Conservation (phyloP, 352 stramenopile genomes). For the Phytophthora hybrid region DNA sequence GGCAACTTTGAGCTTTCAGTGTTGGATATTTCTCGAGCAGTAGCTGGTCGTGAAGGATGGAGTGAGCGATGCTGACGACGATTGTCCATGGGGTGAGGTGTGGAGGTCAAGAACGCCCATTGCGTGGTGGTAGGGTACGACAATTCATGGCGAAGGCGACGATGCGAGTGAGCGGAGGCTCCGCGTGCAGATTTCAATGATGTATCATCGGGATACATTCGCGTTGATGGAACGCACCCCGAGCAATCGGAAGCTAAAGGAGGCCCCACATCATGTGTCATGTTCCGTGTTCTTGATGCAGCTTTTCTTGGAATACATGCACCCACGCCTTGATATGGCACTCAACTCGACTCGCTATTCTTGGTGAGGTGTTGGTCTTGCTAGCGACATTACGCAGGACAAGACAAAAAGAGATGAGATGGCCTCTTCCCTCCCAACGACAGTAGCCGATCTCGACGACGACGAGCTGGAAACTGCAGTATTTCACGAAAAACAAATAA, state of each 20-base stretch:
- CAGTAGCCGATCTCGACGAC: constrained; percentile 15
- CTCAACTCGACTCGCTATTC: constrained; percentile 24
- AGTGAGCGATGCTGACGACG: constrained; percentile 10
- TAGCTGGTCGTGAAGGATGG: constrained; percentile 29
- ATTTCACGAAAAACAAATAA: constrained; percentile 65
- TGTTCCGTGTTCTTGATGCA: not conserved
- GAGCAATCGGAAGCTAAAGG: constrained; percentile 30
- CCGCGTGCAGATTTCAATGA: constrained; percentile 10
- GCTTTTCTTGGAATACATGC: not conserved
- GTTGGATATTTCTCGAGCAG: constrained; percentile 16
- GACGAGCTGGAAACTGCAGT: constrained; percentile 60
- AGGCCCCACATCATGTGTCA: constrained; percentile 17
- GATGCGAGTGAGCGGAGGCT: constrained; percentile 22
- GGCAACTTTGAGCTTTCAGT: constrained; percentile 19
- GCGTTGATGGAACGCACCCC: constrained; percentile 14
- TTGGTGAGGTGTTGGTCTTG: constrained; percentile 1
- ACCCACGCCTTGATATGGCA: not conserved
- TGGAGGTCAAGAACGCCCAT: constrained; percentile 39
- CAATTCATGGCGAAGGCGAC: constrained; percentile 28
- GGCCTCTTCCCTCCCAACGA: constrained; percentile 18
- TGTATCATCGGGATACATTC: not conserved
- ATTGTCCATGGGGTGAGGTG: constrained; percentile 9
- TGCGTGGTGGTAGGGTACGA: constrained; percentile 28
- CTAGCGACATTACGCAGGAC: not conserved
- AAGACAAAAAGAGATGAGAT: constrained; percentile 29